Evolutionary conservation across 306 rosid genomes (phyloP).

Genomic region (Phaseolus lunatus): DNA sequence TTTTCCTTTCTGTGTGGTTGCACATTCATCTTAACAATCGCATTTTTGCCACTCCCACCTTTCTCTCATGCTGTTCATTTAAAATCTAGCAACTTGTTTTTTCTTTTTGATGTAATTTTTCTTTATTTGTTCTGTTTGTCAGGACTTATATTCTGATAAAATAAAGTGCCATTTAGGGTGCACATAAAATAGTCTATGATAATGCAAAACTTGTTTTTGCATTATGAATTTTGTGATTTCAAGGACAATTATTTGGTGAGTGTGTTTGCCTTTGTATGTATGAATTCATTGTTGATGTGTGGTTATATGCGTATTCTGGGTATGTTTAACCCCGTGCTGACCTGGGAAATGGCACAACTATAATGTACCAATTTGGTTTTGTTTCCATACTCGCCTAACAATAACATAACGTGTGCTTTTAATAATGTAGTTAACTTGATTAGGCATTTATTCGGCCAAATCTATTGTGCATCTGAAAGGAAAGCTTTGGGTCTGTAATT

Average conservation of each 20-base stretch:
- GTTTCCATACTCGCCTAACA: background rate
- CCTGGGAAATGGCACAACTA: conserved; percentile 9
- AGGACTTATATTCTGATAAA: background rate
- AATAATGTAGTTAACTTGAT: no score
- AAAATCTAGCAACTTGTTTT: background rate
- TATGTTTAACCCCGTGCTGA: background rate
- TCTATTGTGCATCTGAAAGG: conserved; percentile 21
- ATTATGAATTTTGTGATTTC: background rate
- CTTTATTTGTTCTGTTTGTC: background rate
- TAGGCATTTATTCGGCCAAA: no score
- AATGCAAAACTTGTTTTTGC: background rate
- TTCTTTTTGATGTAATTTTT: background rate
- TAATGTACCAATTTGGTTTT: background rate
- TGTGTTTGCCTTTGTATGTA: background rate
- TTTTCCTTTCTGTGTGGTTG: background rate
- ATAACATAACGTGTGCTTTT: background rate
- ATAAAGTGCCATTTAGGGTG: background rate
- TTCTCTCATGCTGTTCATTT: background rate
- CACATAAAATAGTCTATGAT: conserved; percentile 1
- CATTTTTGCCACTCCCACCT: background rate
- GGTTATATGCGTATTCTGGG: background rate
- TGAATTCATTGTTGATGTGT: background rate
- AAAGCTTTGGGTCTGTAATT: background rate
- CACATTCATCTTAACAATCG: background rate
- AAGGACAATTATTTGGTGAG: background rate